Evolutionary conservation across 768 basidiomycete species (phyloP), one percentile per base, ranked within the genome.

Genomic region (Termitomyces eurrhizus): DNA sequence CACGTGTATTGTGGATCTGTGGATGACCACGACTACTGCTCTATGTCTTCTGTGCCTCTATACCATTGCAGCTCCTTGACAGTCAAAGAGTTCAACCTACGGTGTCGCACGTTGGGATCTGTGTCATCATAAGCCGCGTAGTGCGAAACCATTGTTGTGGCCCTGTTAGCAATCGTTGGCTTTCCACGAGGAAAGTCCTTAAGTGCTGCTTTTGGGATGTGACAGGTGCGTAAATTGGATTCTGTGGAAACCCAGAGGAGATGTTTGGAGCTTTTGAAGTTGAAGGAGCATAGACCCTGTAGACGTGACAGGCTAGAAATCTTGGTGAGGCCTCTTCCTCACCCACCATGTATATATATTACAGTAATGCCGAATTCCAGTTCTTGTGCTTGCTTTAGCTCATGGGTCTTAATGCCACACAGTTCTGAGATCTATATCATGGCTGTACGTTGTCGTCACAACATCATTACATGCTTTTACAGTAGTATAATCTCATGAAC

Each of bases 11-110:
- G 58, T 32, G 64, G 61, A 46, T 62, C 64, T 26, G 58, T 32
- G n/a, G 37, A 65, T 53, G 29, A 60, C 55, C 4, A 61, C 64
- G 18, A 65, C 41, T 46, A 65, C 48, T 65, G 64, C 46, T 62
- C 59, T 13, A 57, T 39, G 7, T 52, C 61, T 33, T 49, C 39
- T 24, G 46, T 44, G 8, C 48, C 58, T 33, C 52, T 60, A 52
- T 62, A 65, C 61, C 64, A 65, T 13, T 42, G 50, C 33, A 65
- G 16, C 51, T 65, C 64, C 24, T 60, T 62, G 32, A 65, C 58
- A 2, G 41, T 58, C 51, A 65, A 46, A 35, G 54, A 60, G 29
- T 46, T 52, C 52, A 65, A 57, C 1, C 64, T 48, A 26, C 56
- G 58, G 32, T 61, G 58, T 33, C 60, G 49, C 11, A 7, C 18